Percentiles rank a stretch among this genome's conserved stretches.
Conservation (phyloP, 257 asterid species). For the Coffea canephora region DNA sequence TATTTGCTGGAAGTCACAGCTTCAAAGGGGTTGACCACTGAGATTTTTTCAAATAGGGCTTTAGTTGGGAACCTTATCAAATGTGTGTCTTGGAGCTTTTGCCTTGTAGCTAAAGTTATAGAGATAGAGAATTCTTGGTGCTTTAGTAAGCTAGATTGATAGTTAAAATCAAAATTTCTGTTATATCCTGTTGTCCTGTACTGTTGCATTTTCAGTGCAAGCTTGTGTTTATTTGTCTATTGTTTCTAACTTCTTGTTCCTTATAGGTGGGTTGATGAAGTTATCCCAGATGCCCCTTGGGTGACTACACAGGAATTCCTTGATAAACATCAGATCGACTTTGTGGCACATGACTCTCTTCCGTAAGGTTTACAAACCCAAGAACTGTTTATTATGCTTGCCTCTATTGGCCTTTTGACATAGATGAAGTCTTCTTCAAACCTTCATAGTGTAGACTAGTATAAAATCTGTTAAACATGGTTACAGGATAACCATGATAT, state of each 20-base stretch:
- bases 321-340: conserved; percentile 81
- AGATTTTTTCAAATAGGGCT: not conserved
- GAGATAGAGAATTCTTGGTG: not conserved
- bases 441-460: not conserved
- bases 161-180: not conserved
- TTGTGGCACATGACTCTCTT: conserved; percentile 93
- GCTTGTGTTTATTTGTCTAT: not conserved
- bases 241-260: conserved; percentile 17
- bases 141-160: not conserved
- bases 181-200: not conserved
- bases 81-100: not conserved
- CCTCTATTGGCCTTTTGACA: not conserved
- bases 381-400: not conserved
- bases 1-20: not conserved
- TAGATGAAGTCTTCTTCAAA: not conserved
- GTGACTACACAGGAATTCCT: conserved; percentile 84
- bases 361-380: conserved; percentile 62
- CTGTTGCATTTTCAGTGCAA: not conserved
- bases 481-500: not conserved
- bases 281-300: conserved; percentile 98
- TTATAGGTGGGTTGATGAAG: conserved; percentile 98
- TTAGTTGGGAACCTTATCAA: conserved; percentile 12
- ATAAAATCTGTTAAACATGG: not conserved
- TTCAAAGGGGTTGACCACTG: not conserved
- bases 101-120: not conserved